phyloP scores from a whole-genome alignment of 352 stramenopile genomes.

The Phytopythium helicoides region DNA sequence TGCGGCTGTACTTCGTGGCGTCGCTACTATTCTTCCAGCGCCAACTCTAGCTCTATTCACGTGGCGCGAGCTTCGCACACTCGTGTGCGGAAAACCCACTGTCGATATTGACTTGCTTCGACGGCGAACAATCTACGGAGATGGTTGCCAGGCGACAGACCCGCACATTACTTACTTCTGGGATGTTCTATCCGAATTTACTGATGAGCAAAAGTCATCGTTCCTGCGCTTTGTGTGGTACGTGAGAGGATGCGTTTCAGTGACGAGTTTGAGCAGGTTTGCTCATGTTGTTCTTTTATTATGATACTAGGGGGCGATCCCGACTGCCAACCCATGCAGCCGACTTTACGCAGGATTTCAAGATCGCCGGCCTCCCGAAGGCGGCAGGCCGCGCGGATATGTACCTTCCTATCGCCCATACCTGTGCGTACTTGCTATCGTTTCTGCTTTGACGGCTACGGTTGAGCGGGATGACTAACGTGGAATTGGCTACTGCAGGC shows the following conservation, averaged over 20 bases:
- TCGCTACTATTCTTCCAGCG: constrained; percentile 86
- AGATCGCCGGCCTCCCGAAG: constrained; percentile 85
- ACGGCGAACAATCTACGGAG: constrained; percentile 87
- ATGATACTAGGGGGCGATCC: constrained; percentile 58
- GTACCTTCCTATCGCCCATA: constrained; percentile 86
- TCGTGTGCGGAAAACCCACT: constrained; percentile 88
- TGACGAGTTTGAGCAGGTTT: too few species aligned
- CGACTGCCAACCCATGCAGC: constrained; percentile 86
- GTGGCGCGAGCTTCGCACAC: constrained; percentile 85
- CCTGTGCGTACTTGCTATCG: constrained; percentile 39
- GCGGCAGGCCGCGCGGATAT: constrained; percentile 66
- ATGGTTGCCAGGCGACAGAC: constrained; percentile 84
- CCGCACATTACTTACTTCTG: constrained; percentile 90
- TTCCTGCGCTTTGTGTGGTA: constrained; percentile 90
- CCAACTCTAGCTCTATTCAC: constrained; percentile 81
- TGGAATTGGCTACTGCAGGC: constrained; percentile 21
- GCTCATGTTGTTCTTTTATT: constrained; percentile 1
- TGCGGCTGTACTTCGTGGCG: constrained; percentile 64
- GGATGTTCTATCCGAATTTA: constrained; percentile 87
- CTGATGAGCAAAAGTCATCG: constrained; percentile 86
- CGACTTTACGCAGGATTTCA: constrained; percentile 90
- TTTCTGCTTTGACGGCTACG: too few species aligned
- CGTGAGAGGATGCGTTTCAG: constrained; percentile 7
- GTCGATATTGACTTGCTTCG: constrained; percentile 88
- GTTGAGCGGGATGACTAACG: constrained; percentile 10